Evolutionary conservation across 306 rosid genomes (phyloP), one percentile per base, ranked within the genome.

Genomic region (Castanospermum australe): DNA sequence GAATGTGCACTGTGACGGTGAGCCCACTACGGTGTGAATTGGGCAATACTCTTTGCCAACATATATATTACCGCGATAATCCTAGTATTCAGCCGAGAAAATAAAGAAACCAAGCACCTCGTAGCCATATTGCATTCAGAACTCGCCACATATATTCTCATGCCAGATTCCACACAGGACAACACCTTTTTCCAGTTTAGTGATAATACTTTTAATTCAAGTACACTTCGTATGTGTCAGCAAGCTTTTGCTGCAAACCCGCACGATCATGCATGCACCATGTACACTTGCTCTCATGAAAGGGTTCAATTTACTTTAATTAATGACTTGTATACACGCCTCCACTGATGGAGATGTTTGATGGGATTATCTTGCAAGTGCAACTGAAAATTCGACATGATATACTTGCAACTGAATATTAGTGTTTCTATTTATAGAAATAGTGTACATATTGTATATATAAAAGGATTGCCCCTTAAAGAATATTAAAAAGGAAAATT

Each of bases 1-100:
- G 11, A 35, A 52, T 13, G 50, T 75, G 81, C 32, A 5, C 33
- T 10, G 5, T 82, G 85, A 82, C 74, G 73, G 1, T 69, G 67
- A 9, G 35, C 28, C 61, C 79, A 80, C 79, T 51, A 51, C 15
- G 18, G 12, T 36, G 9, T 61, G 8, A 61, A n/a, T 32, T 3
- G 24, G 8, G 11, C 47, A 51, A 20, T n/a, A n/a, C n/a, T 71
- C 42, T 18, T 14, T 18, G 20, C 62, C 60, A 15, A 44, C 71
- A 22, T 11, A 41, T 28, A 33, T 2, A 65, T 6, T n/a, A n/a
- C n/a, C n/a, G n/a, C n/a, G 9, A 50, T 15, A n/a, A 8, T 6
- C 22, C 56, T 48, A 5, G 24, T 52, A 22, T 9, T 56, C 63
- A 10, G 15, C 0, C 11, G 3, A 22, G 15, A 11, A 22, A 22